Conservation (phyloP, 441 rosid species). For the Melianthus villosus region DNA sequence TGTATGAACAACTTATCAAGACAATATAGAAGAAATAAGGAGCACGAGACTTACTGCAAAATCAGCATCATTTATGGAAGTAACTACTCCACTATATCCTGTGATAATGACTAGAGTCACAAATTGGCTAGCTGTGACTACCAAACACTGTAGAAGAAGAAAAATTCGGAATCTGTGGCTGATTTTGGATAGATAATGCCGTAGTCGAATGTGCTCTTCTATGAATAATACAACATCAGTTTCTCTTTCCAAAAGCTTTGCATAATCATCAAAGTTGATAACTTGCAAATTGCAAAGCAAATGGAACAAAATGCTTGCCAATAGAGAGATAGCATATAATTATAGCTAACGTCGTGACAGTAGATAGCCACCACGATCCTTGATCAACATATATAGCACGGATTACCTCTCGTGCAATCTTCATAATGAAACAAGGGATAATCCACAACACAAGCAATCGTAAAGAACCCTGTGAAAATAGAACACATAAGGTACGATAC, state of each 20-base stretch:
- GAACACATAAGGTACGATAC: too few species aligned
- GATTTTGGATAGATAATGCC: conserved; percentile 67
- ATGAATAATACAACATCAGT: conserved; percentile 47
- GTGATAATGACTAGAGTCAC: conserved; percentile 68
- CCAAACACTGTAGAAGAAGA: conserved; percentile 59
- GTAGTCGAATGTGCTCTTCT: conserved; percentile 57
- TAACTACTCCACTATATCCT: conserved; percentile 41
- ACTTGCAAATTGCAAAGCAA: conserved; percentile 82
- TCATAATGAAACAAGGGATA: conserved; percentile 55
- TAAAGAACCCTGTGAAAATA: conserved; percentile 38
- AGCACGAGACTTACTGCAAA: conserved; percentile 50
- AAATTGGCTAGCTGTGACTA: conserved; percentile 54
- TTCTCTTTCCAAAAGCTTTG: conserved; percentile 53
- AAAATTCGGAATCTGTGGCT: conserved; percentile 90
- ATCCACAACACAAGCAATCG: conserved; percentile 52
- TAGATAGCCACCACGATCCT: conserved; percentile 65
- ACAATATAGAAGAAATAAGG: conserved; percentile 2
- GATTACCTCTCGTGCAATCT: conserved; percentile 46
- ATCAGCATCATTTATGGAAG: conserved; percentile 58
- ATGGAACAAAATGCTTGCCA: conserved; percentile 74
- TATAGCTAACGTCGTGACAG: conserved; percentile 28
- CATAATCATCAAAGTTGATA: conserved; percentile 70
- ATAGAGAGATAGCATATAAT: conserved; percentile 50
- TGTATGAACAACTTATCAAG: background rate
- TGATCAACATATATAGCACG: conserved; percentile 31